Percentiles rank a stretch among this genome's conserved stretches.
These are phyloP conservation scores for Fusarium sp. DNA, from an alignment of 2,329 filamentous ascomycete species.

Conservation along the genomic window DNA sequence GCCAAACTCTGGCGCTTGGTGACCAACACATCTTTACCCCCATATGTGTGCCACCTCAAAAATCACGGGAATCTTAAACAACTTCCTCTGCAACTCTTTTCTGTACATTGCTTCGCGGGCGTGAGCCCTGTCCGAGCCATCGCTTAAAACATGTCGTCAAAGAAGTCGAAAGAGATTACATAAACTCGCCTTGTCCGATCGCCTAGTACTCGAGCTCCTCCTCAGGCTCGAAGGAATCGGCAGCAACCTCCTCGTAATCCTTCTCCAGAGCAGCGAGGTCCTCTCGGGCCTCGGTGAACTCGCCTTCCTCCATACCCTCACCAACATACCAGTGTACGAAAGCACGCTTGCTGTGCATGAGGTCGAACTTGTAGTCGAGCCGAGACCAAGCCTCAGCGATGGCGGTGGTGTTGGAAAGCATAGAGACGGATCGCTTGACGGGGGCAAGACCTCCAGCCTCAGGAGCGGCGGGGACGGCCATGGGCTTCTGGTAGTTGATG, in stretches of 20 bases:
- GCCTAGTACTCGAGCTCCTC: conserved; percentile 81
- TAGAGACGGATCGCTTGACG: conserved; percentile 71
- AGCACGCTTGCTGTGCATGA: conserved; percentile 81
- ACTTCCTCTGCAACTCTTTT: conserved; percentile 36
- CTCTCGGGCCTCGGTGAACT: conserved; percentile 88
- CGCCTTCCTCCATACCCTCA: conserved; percentile 92
- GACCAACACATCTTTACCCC: conserved; percentile 38
- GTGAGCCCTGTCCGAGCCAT: conserved; percentile 20
- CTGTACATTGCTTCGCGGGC: conserved; percentile 29
- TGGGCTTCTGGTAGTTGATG: conserved; percentile 77
- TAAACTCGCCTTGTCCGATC: conserved; percentile 16
- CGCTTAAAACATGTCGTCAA: conserved; percentile 30
- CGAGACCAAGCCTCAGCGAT: conserved; percentile 79
- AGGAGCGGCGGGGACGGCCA: conserved; percentile 63
- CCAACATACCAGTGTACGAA: conserved; percentile 85
- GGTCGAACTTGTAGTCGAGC: conserved; percentile 78
- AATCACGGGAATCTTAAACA: conserved; percentile 44
- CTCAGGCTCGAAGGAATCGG: conserved; percentile 72
- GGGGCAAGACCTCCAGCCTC: conserved; percentile 67
- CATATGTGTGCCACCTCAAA: conserved; percentile 38
- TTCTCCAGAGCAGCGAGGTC: conserved; percentile 86
- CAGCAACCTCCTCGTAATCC: conserved; percentile 87
- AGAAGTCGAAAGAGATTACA: conserved; percentile 36
- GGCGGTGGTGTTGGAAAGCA: conserved; percentile 80
- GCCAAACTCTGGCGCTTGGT: conserved; percentile 34